These are phyloP conservation scores for Capronia coronata DNA, from an alignment of 2,329 filamentous ascomycete genomes.

Conservation along the genomic window DNA sequence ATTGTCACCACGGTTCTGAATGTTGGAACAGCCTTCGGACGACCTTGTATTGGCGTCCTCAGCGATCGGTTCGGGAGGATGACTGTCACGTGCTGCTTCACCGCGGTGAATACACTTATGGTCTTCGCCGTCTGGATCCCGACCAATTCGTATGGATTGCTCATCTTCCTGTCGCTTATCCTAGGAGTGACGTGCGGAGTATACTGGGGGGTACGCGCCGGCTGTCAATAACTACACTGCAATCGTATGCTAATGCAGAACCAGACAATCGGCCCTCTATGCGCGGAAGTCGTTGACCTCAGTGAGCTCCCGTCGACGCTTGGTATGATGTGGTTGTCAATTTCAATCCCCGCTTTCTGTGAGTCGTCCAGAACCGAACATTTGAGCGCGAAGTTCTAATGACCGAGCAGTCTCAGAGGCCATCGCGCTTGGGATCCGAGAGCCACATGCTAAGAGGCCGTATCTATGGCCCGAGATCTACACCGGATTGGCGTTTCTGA, in stretches of 20 bases:
- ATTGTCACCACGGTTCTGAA: conserved; percentile 42
- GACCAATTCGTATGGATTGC: conserved; percentile 38
- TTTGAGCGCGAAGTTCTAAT: not conserved
- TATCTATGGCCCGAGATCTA: conserved; percentile 51
- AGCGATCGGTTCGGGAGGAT: conserved; percentile 44
- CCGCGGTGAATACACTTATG: conserved; percentile 36
- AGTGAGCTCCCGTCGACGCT: conserved; percentile 28
- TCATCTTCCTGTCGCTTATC: conserved; percentile 41
- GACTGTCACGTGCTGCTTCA: conserved; percentile 37
- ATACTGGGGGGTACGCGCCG: conserved; percentile 38
- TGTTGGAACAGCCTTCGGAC: conserved; percentile 43
- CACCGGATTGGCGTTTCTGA: conserved; percentile 34
- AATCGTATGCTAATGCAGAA: conserved; percentile 5
- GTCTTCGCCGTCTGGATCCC: conserved; percentile 45
- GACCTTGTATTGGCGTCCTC: conserved; percentile 42
- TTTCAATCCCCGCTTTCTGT: conserved; percentile 42
- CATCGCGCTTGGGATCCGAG: conserved; percentile 48
- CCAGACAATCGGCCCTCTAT: conserved; percentile 30
- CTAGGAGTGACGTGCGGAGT: conserved; percentile 43
- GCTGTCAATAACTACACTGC: not conserved
- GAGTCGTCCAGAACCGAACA: conserved; percentile 23
- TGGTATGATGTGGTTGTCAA: conserved; percentile 29
- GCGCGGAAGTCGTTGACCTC: conserved; percentile 30
- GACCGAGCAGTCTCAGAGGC: conserved; percentile 42
- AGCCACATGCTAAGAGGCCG: conserved; percentile 35